Conservation (phyloP, 192 early-diverging fungal species). For the Coemansia sp. region DNA sequence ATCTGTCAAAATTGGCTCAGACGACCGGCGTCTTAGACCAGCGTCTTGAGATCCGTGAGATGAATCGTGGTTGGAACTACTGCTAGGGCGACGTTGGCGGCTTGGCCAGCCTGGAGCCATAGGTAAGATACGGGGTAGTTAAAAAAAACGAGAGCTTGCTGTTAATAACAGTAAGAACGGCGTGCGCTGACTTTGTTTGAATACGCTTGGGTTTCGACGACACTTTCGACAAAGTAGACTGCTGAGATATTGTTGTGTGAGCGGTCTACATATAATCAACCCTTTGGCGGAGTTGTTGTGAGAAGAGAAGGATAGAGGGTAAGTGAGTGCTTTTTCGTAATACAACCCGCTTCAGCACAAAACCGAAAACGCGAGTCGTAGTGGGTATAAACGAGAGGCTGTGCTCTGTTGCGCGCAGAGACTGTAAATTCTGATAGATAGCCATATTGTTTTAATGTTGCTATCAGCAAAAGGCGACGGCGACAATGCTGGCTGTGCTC, state of each 20-base stretch:
- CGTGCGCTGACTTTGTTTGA: not conserved
- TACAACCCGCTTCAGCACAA: too few species aligned
- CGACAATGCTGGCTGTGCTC: not conserved
- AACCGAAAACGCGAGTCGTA: not conserved
- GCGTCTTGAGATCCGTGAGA: not conserved
- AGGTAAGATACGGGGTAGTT: not conserved
- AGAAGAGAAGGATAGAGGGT: not conserved
- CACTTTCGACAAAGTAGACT: not conserved
- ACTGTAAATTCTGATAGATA: too few species aligned
- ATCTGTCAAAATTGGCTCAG: not conserved
- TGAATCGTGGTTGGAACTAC: not conserved
- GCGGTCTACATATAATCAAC: conserved; percentile 1
- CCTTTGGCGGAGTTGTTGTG: not conserved
- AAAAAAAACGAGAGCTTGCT: not conserved
- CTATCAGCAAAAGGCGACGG: too few species aligned
- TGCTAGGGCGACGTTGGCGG: not conserved
- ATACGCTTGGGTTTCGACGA: not conserved
- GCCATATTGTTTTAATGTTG: too few species aligned
- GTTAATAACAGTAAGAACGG: too few species aligned
- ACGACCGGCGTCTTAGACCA: not conserved
- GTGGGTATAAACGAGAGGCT: not conserved
- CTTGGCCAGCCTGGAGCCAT: not conserved
- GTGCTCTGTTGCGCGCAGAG: too few species aligned
- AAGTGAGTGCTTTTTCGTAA: too few species aligned
- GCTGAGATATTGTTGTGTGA: not conserved